A percentile compares a stretch with the other conserved stretches of the same genome.
Conservation (phyloP, 176 grass and related monocot species). For the barley (Hordeum vulgare) region DNA sequence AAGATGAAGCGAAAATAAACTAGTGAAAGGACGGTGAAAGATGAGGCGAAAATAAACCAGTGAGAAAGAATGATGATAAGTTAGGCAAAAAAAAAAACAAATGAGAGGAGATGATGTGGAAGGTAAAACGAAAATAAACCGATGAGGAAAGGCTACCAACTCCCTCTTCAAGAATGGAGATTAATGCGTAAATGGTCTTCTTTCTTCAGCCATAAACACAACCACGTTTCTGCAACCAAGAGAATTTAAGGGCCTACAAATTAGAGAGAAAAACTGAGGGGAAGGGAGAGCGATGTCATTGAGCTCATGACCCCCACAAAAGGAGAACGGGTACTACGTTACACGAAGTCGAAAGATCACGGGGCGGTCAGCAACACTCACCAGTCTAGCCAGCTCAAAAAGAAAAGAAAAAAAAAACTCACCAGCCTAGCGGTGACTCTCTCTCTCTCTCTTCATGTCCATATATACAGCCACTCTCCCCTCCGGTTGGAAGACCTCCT, state of each 20-base stretch:
- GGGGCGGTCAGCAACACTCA: background rate
- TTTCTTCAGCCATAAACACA: background rate
- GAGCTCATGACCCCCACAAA: background rate
- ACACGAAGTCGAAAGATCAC: slow-evolving; percentile 24
- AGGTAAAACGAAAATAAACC: too few species aligned
- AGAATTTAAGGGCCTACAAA: slow-evolving; percentile 7
- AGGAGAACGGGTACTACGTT: background rate
- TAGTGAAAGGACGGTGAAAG: too few species aligned
- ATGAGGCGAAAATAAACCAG: too few species aligned
- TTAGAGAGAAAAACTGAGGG: background rate
- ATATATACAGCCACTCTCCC: slow-evolving; percentile 27
- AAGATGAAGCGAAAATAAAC: too few species aligned
- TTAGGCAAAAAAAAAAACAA: too few species aligned
- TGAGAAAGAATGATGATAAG: too few species aligned
- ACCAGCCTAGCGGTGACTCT: slow-evolving; percentile 14
- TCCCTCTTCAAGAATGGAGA: too few species aligned
- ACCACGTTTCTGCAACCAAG: background rate
- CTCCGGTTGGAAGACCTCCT: slow-evolving; percentile 18
- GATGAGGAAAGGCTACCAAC: too few species aligned
- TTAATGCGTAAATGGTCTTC: background rate
- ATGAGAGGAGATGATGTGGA: too few species aligned
- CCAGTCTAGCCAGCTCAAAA: background rate
- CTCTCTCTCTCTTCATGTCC: slow-evolving; percentile 12
- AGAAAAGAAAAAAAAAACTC: background rate
- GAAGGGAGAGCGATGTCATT: background rate